These are phyloP conservation scores for Elsinoe necatrix DNA, from an alignment of 2,329 filamentous ascomycete species.

Conservation along the genomic window DNA sequence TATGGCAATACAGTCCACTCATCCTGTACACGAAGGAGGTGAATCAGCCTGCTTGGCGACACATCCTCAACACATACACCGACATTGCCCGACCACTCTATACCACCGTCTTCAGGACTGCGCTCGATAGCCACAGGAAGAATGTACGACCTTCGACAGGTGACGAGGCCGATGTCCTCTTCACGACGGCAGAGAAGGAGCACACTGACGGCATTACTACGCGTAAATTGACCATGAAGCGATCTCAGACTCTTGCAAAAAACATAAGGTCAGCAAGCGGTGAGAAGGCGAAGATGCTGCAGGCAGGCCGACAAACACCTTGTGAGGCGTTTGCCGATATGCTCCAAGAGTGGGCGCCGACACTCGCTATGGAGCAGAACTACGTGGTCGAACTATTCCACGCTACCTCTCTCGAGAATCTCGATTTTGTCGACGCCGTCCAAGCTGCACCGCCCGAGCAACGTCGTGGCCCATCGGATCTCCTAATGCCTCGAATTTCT, in stretches of 20 bases:
- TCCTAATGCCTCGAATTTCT: constrained; percentile 67
- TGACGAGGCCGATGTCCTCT: constrained; percentile 52
- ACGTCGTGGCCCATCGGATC: constrained; percentile 58
- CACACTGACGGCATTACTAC: constrained; percentile 58
- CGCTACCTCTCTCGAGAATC: constrained; percentile 69
- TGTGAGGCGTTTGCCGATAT: constrained; percentile 75
- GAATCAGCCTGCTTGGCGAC: constrained; percentile 72
- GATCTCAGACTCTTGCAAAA: constrained; percentile 77
- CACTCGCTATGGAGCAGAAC: constrained; percentile 90
- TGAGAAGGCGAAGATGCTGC: constrained; percentile 46
- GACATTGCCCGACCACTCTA: constrained; percentile 68
- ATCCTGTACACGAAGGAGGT: constrained; percentile 84
- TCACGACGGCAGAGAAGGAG: constrained; percentile 83
- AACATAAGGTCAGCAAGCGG: constrained; percentile 59
- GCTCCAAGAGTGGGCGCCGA: constrained; percentile 70
- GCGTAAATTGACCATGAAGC: constrained; percentile 85
- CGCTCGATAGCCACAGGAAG: constrained; percentile 61
- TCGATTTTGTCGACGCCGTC: constrained; percentile 78
- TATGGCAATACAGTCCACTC: constrained; percentile 84
- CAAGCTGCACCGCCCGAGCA: constrained; percentile 55
- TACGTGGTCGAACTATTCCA: constrained; percentile 98
- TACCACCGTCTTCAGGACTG: constrained; percentile 70
- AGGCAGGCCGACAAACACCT: constrained; percentile 60
- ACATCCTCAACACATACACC: constrained; percentile 71
- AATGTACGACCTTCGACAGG: constrained; percentile 26